Conservation (phyloP, 768 basidiomycete genomes). For the Daedaleopsis nitida region DNA sequence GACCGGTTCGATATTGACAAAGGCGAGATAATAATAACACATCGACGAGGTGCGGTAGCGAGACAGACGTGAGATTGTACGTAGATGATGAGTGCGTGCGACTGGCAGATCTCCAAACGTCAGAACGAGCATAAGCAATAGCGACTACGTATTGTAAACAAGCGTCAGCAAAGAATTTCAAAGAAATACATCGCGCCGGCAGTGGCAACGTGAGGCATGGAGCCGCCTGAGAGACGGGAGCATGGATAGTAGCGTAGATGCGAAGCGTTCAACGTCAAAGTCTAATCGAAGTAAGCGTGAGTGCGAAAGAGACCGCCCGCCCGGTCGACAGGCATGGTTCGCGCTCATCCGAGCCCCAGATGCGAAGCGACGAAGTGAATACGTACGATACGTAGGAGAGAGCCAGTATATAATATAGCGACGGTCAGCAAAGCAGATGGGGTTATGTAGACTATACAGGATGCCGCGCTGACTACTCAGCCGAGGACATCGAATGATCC, state of each 20-base stretch:
- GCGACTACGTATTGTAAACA: not conserved
- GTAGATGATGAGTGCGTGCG: not conserved
- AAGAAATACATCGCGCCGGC: not conserved
- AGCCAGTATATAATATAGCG: not conserved
- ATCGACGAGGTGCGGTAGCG: not conserved
- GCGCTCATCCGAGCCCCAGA: not conserved
- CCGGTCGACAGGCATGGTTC: not conserved
- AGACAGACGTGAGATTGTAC: not conserved
- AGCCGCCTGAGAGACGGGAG: not conserved
- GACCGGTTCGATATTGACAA: not conserved
- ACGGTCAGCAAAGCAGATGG: not conserved
- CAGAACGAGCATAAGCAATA: constrained; percentile 1
- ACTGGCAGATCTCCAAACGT: not conserved
- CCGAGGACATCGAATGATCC: constrained; percentile 39
- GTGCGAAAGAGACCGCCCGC: not conserved
- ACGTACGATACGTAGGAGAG: not conserved
- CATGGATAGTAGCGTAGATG: not conserved
- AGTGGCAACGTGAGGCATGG: not conserved
- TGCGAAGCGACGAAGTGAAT: not conserved
- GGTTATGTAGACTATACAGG: not conserved
- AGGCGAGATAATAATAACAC: constrained; percentile 6
- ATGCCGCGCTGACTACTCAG: constrained; percentile 15
- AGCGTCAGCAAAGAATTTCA: not conserved
- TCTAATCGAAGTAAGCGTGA: not conserved
- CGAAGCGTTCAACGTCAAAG: not conserved